These are phyloP conservation scores for Leishmania tropica DNA, from an alignment of 208 protist genomes.

Conservation along the genomic window DNA sequence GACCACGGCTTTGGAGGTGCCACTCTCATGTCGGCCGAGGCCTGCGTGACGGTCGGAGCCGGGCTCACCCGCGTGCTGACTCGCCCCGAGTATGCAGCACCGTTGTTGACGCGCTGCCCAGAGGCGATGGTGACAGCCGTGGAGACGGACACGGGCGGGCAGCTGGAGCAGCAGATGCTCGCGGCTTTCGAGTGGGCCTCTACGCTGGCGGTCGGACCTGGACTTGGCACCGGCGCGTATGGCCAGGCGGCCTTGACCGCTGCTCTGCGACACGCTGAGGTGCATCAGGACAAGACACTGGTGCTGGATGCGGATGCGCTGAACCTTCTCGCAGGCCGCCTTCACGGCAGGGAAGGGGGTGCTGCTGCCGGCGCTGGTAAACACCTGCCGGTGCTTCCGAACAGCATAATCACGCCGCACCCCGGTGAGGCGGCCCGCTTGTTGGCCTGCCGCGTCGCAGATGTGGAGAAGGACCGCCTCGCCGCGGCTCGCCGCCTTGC, in stretches of 20 bases:
- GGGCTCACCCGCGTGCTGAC: constrained; percentile 78
- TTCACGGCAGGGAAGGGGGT: background rate
- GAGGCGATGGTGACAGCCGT: constrained; percentile 66
- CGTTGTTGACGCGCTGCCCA: constrained; percentile 76
- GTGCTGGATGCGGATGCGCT: constrained; percentile 82
- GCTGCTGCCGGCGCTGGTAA: background rate
- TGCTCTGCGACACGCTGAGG: constrained; percentile 36
- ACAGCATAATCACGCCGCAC: constrained; percentile 80
- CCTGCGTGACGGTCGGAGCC: constrained; percentile 51
- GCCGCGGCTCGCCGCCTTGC: constrained; percentile 46
- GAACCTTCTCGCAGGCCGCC: constrained; percentile 40
- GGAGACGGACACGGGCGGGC: background rate
- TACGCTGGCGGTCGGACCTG: constrained; percentile 69
- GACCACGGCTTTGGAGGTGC: constrained; percentile 74
- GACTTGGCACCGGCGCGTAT: constrained; percentile 53
- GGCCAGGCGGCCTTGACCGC: constrained; percentile 25
- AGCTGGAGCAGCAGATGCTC: constrained; percentile 22
- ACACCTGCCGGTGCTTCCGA: constrained; percentile 28
- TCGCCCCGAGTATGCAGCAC: constrained; percentile 43
- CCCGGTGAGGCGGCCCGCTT: constrained; percentile 76
- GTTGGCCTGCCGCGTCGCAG: constrained; percentile 49
- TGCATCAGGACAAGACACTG: constrained; percentile 46
- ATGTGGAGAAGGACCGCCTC: constrained; percentile 78
- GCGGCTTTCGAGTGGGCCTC: constrained; percentile 53
- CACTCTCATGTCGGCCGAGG: constrained; percentile 81